These are phyloP conservation scores for Pyrenochaeta sp. DNA, from an alignment of 2,329 filamentous ascomycete genomes.

Conservation along the genomic window DNA sequence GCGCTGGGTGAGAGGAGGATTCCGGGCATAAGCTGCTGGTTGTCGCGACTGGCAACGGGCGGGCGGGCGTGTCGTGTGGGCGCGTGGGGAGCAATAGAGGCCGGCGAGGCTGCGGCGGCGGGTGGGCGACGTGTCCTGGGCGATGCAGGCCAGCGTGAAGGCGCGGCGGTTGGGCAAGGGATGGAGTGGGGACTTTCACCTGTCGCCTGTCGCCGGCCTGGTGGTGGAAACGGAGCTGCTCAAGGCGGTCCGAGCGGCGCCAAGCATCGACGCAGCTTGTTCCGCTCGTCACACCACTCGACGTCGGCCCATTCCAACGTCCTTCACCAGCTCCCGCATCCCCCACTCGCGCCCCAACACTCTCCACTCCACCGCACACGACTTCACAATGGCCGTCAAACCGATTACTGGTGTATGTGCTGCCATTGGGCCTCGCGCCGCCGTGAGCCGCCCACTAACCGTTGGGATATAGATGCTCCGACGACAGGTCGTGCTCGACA, in stretches of 20 bases:
- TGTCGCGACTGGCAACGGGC: conserved; percentile 9
- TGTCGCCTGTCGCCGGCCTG: background rate
- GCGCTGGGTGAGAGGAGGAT: conserved; percentile 37
- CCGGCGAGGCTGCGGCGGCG: too few species aligned
- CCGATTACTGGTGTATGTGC: conserved; percentile 60
- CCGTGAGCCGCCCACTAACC: conserved; percentile 32
- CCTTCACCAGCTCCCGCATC: conserved; percentile 37
- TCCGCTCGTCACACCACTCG: conserved; percentile 35
- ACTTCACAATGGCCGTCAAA: conserved; percentile 54
- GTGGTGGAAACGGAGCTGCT: background rate
- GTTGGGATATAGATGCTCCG: conserved; percentile 65
- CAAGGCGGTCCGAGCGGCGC: background rate
- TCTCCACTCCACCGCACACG: conserved; percentile 33
- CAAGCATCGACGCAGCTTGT: background rate
- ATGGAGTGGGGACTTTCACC: too few species aligned
- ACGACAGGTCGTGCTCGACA: conserved; percentile 69
- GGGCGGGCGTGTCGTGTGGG: conserved; percentile 10
- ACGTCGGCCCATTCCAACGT: conserved; percentile 36
- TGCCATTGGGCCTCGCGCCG: conserved; percentile 38
- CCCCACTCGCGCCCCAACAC: conserved; percentile 37
- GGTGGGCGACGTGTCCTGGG: conserved; percentile 9
- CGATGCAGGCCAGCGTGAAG: conserved; percentile 12
- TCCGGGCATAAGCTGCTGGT: conserved; percentile 42
- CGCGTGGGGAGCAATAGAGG: conserved; percentile 17
- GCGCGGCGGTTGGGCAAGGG: conserved; percentile 12